phyloP scores from a whole-genome alignment of 768 basidiomycete species.

The Mycena rosella region DNA sequence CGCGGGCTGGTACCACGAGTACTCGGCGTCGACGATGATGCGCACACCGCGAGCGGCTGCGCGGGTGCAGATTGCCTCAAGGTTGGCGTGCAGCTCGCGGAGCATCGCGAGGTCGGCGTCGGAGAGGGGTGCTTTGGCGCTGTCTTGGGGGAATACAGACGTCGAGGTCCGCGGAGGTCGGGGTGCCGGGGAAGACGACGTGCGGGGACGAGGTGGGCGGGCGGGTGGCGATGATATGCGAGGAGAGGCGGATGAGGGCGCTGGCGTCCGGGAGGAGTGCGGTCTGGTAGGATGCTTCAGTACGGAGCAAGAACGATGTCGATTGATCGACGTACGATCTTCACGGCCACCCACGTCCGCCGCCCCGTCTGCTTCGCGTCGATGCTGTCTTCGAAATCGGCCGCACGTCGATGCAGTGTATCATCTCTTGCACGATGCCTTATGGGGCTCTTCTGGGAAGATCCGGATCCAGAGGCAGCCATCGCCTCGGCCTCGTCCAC shows the following conservation, averaged over 20 bases:
- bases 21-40: conserved; percentile 89
- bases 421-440: conserved; percentile 81
- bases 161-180: conserved; percentile 69
- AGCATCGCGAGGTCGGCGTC: conserved; percentile 71
- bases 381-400: conserved; percentile 78
- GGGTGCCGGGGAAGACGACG: conserved; percentile 77
- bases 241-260: conserved; percentile 72
- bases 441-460: conserved; percentile 57
- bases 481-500: conserved; percentile 74
- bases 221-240: conserved; percentile 63
- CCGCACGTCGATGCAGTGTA: conserved; percentile 84
- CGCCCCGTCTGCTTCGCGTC: conserved; percentile 52
- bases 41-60: conserved; percentile 75
- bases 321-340: conserved; percentile 70
- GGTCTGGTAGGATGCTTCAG: conserved; percentile 60
- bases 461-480: conserved; percentile 36
- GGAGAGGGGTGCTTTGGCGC: conserved; percentile 49
- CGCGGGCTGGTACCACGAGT: conserved; percentile 87
- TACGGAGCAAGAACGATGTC: not conserved
- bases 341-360: conserved; percentile 88
- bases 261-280: conserved; percentile 76
- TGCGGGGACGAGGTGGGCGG: conserved; percentile 41
- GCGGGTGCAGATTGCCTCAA: conserved; percentile 72
- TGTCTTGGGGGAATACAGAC: conserved; percentile 53
- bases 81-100: conserved; percentile 69